Evolutionary conservation across 1,139 yeast species (phyloP).

Genomic region (Pichia sp.): DNA sequence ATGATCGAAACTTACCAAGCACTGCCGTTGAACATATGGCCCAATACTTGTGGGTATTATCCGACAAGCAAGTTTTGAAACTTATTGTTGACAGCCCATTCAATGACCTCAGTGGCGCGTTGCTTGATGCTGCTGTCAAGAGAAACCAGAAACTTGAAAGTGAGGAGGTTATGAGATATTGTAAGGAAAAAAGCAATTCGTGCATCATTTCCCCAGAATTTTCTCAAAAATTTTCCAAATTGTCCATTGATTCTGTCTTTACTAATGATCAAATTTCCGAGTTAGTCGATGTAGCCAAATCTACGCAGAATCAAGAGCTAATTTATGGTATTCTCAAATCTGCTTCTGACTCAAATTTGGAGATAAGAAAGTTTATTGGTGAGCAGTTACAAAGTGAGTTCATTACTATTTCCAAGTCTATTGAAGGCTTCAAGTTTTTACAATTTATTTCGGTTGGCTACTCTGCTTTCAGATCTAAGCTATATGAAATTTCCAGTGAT

Average conservation of each 20-base stretch:
- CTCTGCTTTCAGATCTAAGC: not conserved
- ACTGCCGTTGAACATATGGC: not conserved
- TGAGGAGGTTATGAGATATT: constrained; percentile 1
- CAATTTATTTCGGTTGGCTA: constrained; percentile 12
- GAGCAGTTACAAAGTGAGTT: not conserved
- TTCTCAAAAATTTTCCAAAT: not conserved
- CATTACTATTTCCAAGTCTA: not conserved
- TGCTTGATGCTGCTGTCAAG: constrained; percentile 9
- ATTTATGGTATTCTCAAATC: constrained; percentile 5
- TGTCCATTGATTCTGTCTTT: constrained; percentile 2
- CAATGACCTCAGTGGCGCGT: constrained; percentile 10
- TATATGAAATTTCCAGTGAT: constrained; percentile 11
- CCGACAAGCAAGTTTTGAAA: constrained; percentile 16
- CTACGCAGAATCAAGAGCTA: not conserved
- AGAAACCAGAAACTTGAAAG: constrained; percentile 3
- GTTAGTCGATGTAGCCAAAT: constrained; percentile 2
- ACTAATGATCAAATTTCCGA: constrained; percentile 1
- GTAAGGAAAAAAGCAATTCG: not conserved
- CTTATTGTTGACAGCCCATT: constrained; percentile 17
- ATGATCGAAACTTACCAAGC: not conserved
- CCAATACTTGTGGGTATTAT: constrained; percentile 23
- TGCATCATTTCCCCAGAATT: not conserved
- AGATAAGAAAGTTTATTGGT: not conserved
- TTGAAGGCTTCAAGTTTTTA: constrained; percentile 18
- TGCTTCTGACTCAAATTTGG: not conserved